Percentiles rank a stretch among this genome's conserved stretches.
These are phyloP conservation scores for Cyberlindnera misumaiensis DNA, from an alignment of 805 yeast species.

Conservation along the genomic window DNA sequence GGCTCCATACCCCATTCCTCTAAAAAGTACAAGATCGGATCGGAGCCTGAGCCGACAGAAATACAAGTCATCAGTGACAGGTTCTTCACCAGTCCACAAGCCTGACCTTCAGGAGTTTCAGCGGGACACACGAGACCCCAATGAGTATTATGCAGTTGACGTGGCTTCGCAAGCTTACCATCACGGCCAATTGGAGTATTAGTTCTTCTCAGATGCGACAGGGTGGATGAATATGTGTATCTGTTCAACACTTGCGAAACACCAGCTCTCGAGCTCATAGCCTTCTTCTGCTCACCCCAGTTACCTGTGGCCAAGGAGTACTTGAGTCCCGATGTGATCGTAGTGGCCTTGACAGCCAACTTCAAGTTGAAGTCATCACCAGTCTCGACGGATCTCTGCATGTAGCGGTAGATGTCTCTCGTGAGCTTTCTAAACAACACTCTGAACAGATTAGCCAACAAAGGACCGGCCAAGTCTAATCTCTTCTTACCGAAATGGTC, in stretches of 20 bases:
- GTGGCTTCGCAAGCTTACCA: constrained; percentile 97
- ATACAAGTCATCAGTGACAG: constrained; percentile 95
- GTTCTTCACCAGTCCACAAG: constrained; percentile 98
- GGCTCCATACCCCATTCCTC: constrained; percentile 99
- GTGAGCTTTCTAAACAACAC: constrained; percentile 89
- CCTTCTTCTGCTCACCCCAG: constrained; percentile 99
- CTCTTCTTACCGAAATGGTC: constrained; percentile 99
- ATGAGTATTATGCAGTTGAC: constrained; percentile 98
- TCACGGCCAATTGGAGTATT: constrained; percentile 99
- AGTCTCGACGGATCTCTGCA: constrained; percentile 98
- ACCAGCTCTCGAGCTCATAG: constrained; percentile 98
- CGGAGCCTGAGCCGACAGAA: constrained; percentile 96
- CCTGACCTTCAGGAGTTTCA: constrained; percentile 99
- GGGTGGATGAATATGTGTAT: constrained; percentile 96
- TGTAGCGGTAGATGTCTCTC: constrained; percentile 93
- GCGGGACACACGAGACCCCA: constrained; percentile 99
- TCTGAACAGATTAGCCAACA: constrained; percentile 91
- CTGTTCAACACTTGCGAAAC: constrained; percentile 97
- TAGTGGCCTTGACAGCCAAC: constrained; percentile 93
- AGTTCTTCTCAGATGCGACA: constrained; percentile 97
- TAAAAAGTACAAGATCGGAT: constrained; percentile 84
- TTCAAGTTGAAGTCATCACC: constrained; percentile 95
- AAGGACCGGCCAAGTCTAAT: constrained; percentile 97
- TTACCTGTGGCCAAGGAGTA: constrained; percentile 98
- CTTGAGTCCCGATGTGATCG: constrained; percentile 94